These are phyloP conservation scores for Colletotrichum nymphaeae DNA, from an alignment of 2,329 filamentous ascomycete species.

Conservation along the genomic window DNA sequence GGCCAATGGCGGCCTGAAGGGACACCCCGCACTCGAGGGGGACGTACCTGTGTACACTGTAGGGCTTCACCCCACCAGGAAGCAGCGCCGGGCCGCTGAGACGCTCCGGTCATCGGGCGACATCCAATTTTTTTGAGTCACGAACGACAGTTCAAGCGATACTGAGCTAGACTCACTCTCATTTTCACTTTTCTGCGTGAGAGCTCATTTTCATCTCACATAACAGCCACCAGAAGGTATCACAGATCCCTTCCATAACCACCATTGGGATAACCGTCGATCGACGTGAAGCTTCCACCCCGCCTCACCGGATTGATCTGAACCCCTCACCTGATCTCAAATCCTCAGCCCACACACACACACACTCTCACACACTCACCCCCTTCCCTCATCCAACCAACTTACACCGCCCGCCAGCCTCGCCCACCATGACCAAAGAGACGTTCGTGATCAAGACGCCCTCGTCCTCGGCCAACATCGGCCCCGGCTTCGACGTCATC, in stretches of 20 bases:
- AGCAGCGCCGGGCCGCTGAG: slow-evolving; percentile 9
- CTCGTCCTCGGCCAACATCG: slow-evolving; percentile 97
- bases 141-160: not conserved
- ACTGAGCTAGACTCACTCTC: slow-evolving; percentile 10
- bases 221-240: not conserved
- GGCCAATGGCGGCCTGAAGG: not conserved
- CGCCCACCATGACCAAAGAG: slow-evolving; percentile 53
- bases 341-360: not conserved
- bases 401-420: slow-evolving; percentile 22
- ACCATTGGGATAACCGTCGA: not conserved
- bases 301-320: not conserved
- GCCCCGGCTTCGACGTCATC: slow-evolving; percentile 97
- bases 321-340: not conserved
- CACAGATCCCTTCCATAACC: not conserved
- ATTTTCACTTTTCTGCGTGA: not conserved
- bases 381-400: not conserved
- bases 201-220: not conserved
- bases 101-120: slow-evolving; percentile 28
- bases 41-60: not conserved
- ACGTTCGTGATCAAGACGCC: slow-evolving; percentile 83
- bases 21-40: slow-evolving; percentile 17
- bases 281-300: not conserved
- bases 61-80: slow-evolving; percentile 28
- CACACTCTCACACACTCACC: not conserved
- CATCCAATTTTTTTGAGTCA: slow-evolving; percentile 32